Evolutionary conservation across 495 filamentous ascomycete genomes (phyloP).

Genomic region (Neurospora africana): DNA sequence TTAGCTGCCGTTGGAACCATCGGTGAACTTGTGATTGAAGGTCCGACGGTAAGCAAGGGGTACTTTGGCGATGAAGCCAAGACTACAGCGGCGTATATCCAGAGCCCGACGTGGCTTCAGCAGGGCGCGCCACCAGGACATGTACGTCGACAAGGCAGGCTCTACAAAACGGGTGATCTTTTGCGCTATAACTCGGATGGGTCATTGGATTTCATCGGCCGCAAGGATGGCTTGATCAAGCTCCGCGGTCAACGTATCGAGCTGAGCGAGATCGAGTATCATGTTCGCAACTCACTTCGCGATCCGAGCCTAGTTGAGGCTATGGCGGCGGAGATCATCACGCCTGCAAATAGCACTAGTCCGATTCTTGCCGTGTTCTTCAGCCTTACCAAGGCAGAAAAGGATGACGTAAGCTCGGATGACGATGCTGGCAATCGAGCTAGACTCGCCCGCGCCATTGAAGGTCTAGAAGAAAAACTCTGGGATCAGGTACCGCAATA

Average conservation of each 20-base stretch:
- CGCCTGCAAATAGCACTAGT: background rate
- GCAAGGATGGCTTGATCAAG: slow-evolving; percentile 29
- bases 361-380: slow-evolving; percentile 8
- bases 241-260: slow-evolving; percentile 32
- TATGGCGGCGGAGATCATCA: background rate
- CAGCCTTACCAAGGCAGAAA: background rate
- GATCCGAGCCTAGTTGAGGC: background rate
- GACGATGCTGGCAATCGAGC: background rate
- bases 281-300: slow-evolving; percentile 16
- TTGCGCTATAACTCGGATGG: slow-evolving; percentile 45
- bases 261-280: slow-evolving; percentile 45
- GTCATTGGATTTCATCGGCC: slow-evolving; percentile 37
- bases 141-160: background rate
- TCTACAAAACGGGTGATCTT: slow-evolving; percentile 55
- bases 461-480: background rate
- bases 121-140: background rate
- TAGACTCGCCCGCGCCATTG: background rate
- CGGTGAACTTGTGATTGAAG: slow-evolving; percentile 39
- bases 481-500: slow-evolving; percentile 18
- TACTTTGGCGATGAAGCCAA: background rate
- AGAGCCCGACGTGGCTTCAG: slow-evolving; percentile 22
- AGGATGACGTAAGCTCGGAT: background rate
- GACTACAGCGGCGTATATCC: slow-evolving; percentile 27
- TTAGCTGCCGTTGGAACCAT: slow-evolving; percentile 32
- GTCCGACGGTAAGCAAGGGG: slow-evolving; percentile 30